Conservation (phyloP, 176 grass and related monocot species). For the Panicum miliaceum region DNA sequence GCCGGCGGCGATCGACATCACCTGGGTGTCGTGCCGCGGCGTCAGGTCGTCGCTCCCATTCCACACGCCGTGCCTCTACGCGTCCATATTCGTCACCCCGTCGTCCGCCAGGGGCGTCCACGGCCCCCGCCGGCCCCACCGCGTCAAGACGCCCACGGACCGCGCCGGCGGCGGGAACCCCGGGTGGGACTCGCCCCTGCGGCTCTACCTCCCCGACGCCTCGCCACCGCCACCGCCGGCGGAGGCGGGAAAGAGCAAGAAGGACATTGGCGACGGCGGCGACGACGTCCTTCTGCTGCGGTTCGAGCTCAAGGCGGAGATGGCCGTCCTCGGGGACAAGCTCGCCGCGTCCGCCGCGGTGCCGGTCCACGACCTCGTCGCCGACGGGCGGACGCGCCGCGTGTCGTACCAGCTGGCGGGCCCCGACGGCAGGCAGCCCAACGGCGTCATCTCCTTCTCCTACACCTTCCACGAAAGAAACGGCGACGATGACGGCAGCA, state of each 20-base stretch:
- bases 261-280: neutral
- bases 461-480: conserved; percentile 38
- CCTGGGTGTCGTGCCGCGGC: conserved; percentile 60
- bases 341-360: conserved; percentile 57
- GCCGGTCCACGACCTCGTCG: conserved; percentile 49
- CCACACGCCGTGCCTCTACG: conserved; percentile 66
- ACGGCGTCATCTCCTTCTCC: conserved; percentile 64
- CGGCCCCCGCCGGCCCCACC: conserved; percentile 34
- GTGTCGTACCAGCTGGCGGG: conserved; percentile 55
- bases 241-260: neutral
- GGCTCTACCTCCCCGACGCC: conserved; percentile 42
- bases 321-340: conserved; percentile 54
- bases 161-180: conserved; percentile 49
- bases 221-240: neutral
- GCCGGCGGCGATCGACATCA: conserved; percentile 58
- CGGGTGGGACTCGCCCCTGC: conserved; percentile 71
- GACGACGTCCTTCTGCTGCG: conserved; percentile 23
- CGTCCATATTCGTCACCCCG: conserved; percentile 46
- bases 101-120: neutral
- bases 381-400: conserved; percentile 45
- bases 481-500: neutral
- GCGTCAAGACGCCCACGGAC: conserved; percentile 63
- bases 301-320: conserved; percentile 68
- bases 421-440: conserved; percentile 46
- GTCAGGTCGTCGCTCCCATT: conserved; percentile 55